phyloP scores from a whole-genome alignment of 2,329 filamentous ascomycete species.

The Arthrobotrys sinensis region DNA sequence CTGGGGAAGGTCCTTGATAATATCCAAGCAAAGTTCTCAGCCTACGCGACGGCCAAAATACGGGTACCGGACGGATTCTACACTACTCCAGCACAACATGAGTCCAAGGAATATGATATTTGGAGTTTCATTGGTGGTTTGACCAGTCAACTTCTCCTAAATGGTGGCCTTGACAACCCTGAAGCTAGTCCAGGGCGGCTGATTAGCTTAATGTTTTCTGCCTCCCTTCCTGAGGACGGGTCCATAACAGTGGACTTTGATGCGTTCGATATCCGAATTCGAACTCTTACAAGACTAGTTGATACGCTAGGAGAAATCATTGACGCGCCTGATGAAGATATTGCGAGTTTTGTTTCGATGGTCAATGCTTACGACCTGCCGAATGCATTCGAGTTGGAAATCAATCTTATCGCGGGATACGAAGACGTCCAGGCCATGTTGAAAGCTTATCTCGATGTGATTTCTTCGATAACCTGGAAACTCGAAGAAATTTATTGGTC shows the following conservation, averaged over 20 bases:
- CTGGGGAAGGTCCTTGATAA: neutral
- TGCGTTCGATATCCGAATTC: neutral
- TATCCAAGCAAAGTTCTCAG: neutral
- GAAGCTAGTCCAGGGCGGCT: constrained; percentile 4
- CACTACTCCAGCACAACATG: neutral
- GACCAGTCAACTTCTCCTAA: neutral
- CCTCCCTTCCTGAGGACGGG: neutral
- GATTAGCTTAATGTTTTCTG: neutral
- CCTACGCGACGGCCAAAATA: neutral
- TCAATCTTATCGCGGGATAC: constrained; percentile 3
- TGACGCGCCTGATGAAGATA: neutral
- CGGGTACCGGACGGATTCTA: neutral
- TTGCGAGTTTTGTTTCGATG: neutral
- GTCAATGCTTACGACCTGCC: neutral
- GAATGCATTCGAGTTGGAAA: neutral
- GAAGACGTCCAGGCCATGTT: constrained; percentile 23
- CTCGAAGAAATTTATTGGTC: neutral
- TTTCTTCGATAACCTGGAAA: neutral
- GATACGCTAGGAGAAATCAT: neutral
- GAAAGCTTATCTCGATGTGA: constrained; percentile 12
- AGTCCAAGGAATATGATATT: neutral
- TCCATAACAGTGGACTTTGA: constrained; percentile 5
- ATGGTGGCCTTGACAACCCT: constrained; percentile 1
- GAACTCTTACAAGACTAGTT: neutral
- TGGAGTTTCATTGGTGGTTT: neutral